These are phyloP conservation scores for Heterobasidion irregulare DNA, from an alignment of 1,284 basidiomycete genomes.

Conservation along the genomic window DNA sequence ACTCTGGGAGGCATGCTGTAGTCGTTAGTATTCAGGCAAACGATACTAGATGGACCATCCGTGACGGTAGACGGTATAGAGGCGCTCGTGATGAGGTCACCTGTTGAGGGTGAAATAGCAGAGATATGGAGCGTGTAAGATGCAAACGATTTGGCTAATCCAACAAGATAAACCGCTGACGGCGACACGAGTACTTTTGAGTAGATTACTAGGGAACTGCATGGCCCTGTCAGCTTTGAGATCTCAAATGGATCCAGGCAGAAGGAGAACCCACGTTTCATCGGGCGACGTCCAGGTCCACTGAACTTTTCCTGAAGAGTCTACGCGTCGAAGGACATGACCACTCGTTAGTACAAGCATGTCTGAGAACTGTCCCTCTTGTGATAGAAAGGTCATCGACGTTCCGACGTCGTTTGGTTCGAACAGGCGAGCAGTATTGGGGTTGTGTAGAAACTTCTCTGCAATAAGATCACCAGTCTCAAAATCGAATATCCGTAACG, in stretches of 20 bases:
- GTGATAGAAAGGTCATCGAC: conserved; percentile 27
- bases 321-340: conserved; percentile 41
- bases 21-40: conserved; percentile 16
- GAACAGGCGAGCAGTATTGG: conserved; percentile 31
- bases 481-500: conserved; percentile 63
- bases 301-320: conserved; percentile 37
- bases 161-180: conserved; percentile 56
- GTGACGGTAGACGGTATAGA: conserved; percentile 54
- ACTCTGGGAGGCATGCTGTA: conserved; percentile 27
- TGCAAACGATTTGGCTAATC: conserved; percentile 53
- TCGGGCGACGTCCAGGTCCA: conserved; percentile 67
- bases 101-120: conserved; percentile 46
- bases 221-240: not conserved
- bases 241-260: not conserved
- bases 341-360: conserved; percentile 55
- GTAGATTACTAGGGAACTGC: conserved; percentile 58
- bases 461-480: conserved; percentile 61
- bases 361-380: conserved; percentile 24
- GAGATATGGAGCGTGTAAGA: conserved; percentile 64
- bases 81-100: conserved; percentile 40
- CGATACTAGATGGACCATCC: conserved; percentile 35
- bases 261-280: conserved; percentile 33
- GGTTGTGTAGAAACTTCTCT: conserved; percentile 54
- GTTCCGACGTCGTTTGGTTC: conserved; percentile 44
- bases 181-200: conserved; percentile 49